Evolutionary conservation across 1,139 yeast genomes (phyloP).

Genomic region (Yamadazyma buinensis): DNA sequence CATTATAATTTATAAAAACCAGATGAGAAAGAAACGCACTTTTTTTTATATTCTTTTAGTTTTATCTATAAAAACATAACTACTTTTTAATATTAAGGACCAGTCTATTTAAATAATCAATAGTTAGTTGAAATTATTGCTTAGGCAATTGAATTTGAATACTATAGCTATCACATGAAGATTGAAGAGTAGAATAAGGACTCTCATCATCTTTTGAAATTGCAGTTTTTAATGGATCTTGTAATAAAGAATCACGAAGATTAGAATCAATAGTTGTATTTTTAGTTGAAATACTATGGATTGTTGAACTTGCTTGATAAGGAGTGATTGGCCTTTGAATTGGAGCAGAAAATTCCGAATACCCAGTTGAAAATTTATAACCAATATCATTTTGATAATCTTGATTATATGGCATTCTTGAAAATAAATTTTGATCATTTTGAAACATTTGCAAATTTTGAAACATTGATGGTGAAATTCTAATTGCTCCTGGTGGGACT

Average conservation of each 20-base stretch:
- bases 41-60: background rate
- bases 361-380: background rate
- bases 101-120: too few species aligned
- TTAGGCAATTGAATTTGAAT: conserved; percentile 21
- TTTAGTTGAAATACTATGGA: background rate
- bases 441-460: background rate
- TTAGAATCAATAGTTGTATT: background rate
- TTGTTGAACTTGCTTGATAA: background rate
- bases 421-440: too few species aligned
- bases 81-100: too few species aligned
- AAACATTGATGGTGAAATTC: background rate
- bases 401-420: too few species aligned
- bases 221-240: background rate
- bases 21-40: background rate
- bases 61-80: background rate
- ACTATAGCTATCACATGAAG: conserved; percentile 19
- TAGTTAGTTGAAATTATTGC: too few species aligned
- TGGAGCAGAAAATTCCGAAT: background rate
- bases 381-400: background rate
- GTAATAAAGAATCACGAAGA: background rate
- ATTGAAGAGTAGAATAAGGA: conserved; percentile 10
- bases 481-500: conserved; percentile 24
- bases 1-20: too few species aligned
- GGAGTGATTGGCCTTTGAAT: background rate
- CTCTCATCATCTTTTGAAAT: conserved; percentile 9